phyloP scores from a whole-genome alignment of 306 rosid genomes.

The Castanea crenata region DNA sequence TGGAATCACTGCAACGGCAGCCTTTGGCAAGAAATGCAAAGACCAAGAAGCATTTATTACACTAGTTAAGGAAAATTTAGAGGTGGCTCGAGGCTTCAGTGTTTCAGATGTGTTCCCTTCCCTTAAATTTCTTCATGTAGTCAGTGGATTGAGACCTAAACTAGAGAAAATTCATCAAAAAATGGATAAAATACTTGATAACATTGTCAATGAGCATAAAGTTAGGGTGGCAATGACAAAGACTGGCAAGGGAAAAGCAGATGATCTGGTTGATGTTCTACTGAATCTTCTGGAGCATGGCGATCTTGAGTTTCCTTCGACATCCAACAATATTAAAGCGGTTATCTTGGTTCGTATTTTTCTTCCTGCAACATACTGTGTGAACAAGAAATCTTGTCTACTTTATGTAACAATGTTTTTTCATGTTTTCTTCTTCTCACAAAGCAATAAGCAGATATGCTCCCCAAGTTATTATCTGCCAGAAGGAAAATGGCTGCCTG shows the following conservation, averaged over 20 bases:
- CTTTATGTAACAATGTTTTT: too few relatives aligned
- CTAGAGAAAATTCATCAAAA: constrained; percentile 22
- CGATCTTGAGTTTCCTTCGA: neutral
- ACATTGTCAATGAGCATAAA: constrained; percentile 7
- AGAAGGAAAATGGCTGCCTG: too few relatives aligned
- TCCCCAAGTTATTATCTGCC: too few relatives aligned
- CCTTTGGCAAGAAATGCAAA: constrained; percentile 18
- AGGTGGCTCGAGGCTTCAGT: constrained; percentile 18
- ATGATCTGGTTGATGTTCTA: constrained; percentile 13
- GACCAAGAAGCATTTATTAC: constrained; percentile 27
- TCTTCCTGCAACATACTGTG: too few relatives aligned
- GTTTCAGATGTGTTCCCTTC: constrained; percentile 44
- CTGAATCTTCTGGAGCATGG: neutral
- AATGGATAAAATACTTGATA: constrained; percentile 9
- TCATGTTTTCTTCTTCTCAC: too few relatives aligned
- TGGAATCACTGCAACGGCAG: constrained; percentile 6
- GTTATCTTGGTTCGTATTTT: neutral
- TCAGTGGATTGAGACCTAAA: constrained; percentile 23
- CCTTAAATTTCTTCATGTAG: constrained; percentile 15
- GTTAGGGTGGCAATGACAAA: neutral
- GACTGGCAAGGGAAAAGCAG: neutral
- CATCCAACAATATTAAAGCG: constrained; percentile 16
- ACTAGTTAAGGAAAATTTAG: neutral
- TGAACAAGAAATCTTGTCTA: too few relatives aligned
- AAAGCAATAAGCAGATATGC: too few relatives aligned